phyloP scores from a whole-genome alignment of 2,329 filamentous ascomycete genomes.

The Botryotinia calthae region DNA sequence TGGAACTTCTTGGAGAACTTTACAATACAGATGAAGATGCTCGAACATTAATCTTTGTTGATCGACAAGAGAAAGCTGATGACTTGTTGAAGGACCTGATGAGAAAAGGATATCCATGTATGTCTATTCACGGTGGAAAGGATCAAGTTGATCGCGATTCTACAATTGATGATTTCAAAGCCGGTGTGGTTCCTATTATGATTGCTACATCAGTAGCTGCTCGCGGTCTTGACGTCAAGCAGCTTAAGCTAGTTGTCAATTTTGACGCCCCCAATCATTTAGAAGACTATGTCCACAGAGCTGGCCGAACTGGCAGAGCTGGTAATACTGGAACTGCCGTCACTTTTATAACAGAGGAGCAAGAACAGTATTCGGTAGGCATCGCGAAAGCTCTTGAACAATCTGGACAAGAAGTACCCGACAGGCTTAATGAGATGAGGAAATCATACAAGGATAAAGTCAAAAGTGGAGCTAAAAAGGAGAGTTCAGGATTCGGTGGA shows the following conservation, averaged over 20 bases:
- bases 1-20: conserved; percentile 83
- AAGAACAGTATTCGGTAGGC: conserved; percentile 89
- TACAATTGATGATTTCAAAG: conserved; percentile 90
- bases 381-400: conserved; percentile 81
- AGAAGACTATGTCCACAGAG: conserved; percentile 95
- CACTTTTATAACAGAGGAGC: conserved; percentile 87
- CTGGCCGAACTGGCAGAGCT: conserved; percentile 88
- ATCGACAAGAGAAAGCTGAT: conserved; percentile 87
- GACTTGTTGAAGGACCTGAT: conserved; percentile 73
- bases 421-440: conserved; percentile 62
- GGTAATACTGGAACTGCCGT: conserved; percentile 94
- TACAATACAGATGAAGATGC: conserved; percentile 88
- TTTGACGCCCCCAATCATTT: conserved; percentile 92
- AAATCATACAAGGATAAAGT: conserved; percentile 83
- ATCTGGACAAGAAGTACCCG: conserved; percentile 80
- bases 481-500: conserved; percentile 86
- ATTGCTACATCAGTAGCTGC: conserved; percentile 95
- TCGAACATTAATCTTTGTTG: conserved; percentile 85
- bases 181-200: conserved; percentile 82
- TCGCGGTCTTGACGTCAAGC: conserved; percentile 91
- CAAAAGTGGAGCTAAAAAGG: conserved; percentile 87
- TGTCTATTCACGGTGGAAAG: conserved; percentile 91
- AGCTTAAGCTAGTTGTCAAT: conserved; percentile 93
- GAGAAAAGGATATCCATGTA: conserved; percentile 83
- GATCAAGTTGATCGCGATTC: conserved; percentile 92